Conservation (phyloP, 768 basidiomycete genomes). For the Tricholomella constricta region DNA sequence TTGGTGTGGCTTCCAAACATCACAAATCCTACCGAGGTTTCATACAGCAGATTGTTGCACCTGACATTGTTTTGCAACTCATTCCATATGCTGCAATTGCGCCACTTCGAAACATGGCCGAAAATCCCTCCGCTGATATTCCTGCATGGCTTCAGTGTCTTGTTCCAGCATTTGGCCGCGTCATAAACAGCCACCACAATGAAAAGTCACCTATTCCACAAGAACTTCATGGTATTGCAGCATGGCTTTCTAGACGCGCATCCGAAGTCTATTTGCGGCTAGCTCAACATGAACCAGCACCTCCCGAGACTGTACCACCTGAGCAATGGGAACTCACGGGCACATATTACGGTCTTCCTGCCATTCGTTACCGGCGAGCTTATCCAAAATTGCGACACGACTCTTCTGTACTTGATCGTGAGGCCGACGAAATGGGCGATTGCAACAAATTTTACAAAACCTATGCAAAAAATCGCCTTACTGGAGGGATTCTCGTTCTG, state of each 20-base stretch:
- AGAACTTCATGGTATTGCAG: background rate
- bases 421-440: constrained; percentile 5
- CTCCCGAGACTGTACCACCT: background rate
- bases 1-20: background rate
- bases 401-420: background rate
- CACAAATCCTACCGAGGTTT: background rate
- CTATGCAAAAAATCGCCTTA: constrained; percentile 12
- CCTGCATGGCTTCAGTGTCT: constrained; percentile 1
- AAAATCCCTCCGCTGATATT: background rate
- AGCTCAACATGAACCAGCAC: constrained; percentile 1
- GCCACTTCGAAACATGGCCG: background rate
- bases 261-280: background rate
- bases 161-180: background rate
- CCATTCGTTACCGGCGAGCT: background rate
- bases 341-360: constrained; percentile 2
- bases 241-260: constrained; percentile 1
- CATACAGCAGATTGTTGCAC: constrained; percentile 1
- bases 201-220: background rate
- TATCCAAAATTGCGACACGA: background rate
- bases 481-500: constrained; percentile 30
- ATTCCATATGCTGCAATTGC: background rate
- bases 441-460: constrained; percentile 4
- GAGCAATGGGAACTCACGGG: background rate
- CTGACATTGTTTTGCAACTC: constrained; percentile 1
- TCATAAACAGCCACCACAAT: background rate